Evolutionary conservation across 441 rosid genomes (phyloP).

Genomic region (Macaranga tanarius): DNA sequence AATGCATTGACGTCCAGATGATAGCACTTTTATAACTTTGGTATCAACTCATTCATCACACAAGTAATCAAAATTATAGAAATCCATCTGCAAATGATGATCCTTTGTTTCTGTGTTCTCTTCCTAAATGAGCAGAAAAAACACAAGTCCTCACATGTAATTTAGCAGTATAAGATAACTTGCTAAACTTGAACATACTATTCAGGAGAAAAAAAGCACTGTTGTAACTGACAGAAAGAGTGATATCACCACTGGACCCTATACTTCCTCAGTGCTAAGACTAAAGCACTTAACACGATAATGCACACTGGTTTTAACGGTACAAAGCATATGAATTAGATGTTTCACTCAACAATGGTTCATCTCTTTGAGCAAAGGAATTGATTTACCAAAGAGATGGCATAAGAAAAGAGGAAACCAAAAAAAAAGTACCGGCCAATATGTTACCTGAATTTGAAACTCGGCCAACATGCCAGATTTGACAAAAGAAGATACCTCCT

Average conservation of each 20-base stretch:
- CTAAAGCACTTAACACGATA: background rate
- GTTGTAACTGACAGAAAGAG: background rate
- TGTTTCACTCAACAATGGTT: background rate
- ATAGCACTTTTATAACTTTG: too few species aligned
- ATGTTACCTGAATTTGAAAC: constrained; percentile 56
- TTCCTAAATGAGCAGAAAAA: background rate
- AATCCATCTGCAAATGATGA: background rate
- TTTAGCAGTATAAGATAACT: background rate
- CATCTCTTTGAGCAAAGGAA: background rate
- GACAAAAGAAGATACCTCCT: constrained; percentile 67
- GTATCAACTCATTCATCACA: too few species aligned
- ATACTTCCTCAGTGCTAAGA: background rate
- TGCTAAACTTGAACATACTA: background rate
- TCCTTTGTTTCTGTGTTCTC: background rate
- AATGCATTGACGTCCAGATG: too few species aligned
- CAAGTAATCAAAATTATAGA: too few species aligned
- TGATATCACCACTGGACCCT: background rate
- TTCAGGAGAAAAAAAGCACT: background rate
- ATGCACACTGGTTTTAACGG: background rate
- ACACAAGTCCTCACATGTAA: too few species aligned
- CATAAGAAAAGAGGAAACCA: too few species aligned
- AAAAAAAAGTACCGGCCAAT: background rate
- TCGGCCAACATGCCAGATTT: constrained; percentile 75
- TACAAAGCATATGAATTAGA: background rate
- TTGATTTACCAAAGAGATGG: too few species aligned